phyloP scores from a whole-genome alignment of 2,329 filamentous ascomycete species.

The Neonectria hederae region DNA sequence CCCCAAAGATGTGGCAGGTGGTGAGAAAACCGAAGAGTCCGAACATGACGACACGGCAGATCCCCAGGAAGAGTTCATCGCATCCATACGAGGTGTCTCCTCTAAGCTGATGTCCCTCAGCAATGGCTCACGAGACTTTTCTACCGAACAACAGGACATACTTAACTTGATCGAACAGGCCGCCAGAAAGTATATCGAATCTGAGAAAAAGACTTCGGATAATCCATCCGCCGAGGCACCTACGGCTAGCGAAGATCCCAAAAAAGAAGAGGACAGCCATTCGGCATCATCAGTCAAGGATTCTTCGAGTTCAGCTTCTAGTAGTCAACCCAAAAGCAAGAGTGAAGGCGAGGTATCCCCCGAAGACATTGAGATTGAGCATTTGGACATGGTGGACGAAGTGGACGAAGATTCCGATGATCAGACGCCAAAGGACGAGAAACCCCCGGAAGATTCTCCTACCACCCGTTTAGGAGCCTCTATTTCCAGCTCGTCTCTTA shows the following conservation, averaged over 20 bases:
- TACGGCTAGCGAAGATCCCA: slow-evolving; percentile 18
- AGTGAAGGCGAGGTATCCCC: slow-evolving; percentile 46
- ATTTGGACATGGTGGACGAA: slow-evolving; percentile 43
- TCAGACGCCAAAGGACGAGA: slow-evolving; percentile 29
- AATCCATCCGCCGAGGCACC: slow-evolving; percentile 16
- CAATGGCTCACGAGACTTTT: slow-evolving; percentile 49
- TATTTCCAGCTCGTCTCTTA: background rate
- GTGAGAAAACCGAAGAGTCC: slow-evolving; percentile 36
- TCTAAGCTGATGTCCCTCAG: slow-evolving; percentile 54
- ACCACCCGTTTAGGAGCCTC: background rate
- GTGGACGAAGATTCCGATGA: slow-evolving; percentile 40
- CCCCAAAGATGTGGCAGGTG: slow-evolving; percentile 24
- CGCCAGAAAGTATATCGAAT: slow-evolving; percentile 60
- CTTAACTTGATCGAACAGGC: slow-evolving; percentile 62
- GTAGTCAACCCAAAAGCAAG: slow-evolving; percentile 26
- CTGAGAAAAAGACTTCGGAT: slow-evolving; percentile 43
- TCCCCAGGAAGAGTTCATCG: slow-evolving; percentile 43
- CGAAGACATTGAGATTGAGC: slow-evolving; percentile 62
- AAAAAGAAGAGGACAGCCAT: slow-evolving; percentile 1
- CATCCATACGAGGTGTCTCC: slow-evolving; percentile 52
- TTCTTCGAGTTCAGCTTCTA: background rate
- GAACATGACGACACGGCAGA: slow-evolving; percentile 34
- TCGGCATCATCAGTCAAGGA: slow-evolving; percentile 1
- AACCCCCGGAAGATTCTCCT: slow-evolving; percentile 5
- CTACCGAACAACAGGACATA: slow-evolving; percentile 55